Evolutionary conservation across 768 basidiomycete species (phyloP), one percentile per base, ranked within the genome.

Genomic region (Neoboletus brunneissimus): DNA sequence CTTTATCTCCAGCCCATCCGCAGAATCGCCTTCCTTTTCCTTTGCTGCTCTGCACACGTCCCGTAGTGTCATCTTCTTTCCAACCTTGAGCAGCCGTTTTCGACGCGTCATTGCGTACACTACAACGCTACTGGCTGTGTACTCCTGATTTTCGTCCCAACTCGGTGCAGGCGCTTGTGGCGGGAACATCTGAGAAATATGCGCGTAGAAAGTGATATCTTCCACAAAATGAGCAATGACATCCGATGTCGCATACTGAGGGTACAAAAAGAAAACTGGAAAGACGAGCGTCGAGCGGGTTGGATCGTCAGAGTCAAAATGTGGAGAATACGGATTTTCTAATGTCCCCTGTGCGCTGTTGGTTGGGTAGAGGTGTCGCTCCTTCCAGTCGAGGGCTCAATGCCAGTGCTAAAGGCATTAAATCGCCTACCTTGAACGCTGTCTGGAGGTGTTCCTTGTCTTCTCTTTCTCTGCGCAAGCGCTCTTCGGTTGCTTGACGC

Each of bases 181-280:
- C 0, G 93, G 91, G 74, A 97, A 95, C 86, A 99, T 95, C 16
- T 77, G 74, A 20, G 78, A 75, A 4, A 98, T 77, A 61, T 94
- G 90, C 40, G 84, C 85, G 9, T 79, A 77, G 70, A 98, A 94
- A 3, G 91, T 81, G 2, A 91, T 87, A 60, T 88, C 83, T 71
- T 98, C 95, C 60, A 85, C 79, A 72, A 96, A 98, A 48, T 87
- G 80, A 15, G 88, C 79, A 60, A 98, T 89, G 55, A 95, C 80
- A 72, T 99, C 97, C 29, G 95, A 92, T 6, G 85, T 92, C 12
- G 87, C 83, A 60, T 94, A 79, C 68, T 93, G 87, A 7, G 97
- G 97, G 72, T 98, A 97, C 57, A 98, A 79, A 73, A 98, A 89
- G 77, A 97, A 91, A 41, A 89, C 87, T 2, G 97, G 96, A 67